Conservation (phyloP, 352 stramenopile genomes). For the Phytophthora europaea region DNA sequence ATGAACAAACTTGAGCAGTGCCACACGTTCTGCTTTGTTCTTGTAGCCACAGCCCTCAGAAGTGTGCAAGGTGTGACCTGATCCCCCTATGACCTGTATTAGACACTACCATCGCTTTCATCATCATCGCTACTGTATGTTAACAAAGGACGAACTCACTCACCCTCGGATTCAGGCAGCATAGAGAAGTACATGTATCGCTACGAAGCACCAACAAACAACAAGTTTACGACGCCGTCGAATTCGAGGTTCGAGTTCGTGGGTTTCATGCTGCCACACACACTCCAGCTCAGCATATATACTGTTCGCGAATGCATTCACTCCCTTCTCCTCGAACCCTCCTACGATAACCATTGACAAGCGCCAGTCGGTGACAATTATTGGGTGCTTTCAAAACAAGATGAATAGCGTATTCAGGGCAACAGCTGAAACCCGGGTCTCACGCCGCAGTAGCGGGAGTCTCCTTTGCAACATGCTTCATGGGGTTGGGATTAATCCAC, state of each 20-base stretch:
- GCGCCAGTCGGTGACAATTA: background rate
- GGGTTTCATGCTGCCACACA: conserved; percentile 15
- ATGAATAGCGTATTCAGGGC: background rate
- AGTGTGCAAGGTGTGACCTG: no score
- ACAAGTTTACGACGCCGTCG: background rate
- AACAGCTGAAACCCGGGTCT: background rate
- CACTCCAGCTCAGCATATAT: conserved; percentile 27
- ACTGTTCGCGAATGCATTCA: conserved; percentile 13
- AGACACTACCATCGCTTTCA: no score
- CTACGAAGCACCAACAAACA: background rate
- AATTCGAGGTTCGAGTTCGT: conserved; percentile 26
- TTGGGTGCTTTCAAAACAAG: conserved; percentile 19
- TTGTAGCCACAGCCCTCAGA: no score
- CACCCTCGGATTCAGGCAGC: no score
- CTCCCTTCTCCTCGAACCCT: conserved; percentile 17
- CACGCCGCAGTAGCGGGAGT: conserved; percentile 10
- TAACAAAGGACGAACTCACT: no score
- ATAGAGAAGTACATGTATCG: no score
- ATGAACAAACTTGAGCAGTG: no score
- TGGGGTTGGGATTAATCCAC: conserved; percentile 31
- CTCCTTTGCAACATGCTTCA: conserved; percentile 5
- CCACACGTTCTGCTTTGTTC: no score
- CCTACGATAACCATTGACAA: conserved; percentile 37
- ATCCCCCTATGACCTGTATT: no score
- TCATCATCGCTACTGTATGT: no score